Conservation (phyloP, 2,329 filamentous ascomycete genomes). For the Knufia petricola region DNA sequence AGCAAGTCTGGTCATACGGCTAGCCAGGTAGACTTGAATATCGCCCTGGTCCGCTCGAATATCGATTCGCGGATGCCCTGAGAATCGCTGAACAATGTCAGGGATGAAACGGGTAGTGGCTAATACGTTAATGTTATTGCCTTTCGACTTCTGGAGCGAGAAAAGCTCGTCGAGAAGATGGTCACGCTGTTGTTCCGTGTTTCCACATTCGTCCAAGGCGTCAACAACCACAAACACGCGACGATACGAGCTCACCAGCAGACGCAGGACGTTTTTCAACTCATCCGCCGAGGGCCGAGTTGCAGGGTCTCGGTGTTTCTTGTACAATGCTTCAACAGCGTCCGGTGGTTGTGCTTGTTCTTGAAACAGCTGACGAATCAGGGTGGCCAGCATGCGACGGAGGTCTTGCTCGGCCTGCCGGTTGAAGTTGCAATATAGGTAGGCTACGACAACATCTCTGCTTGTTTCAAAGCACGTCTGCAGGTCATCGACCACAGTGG, state of each 20-base stretch:
- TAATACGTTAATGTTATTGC: neutral
- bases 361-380: constrained; percentile 11
- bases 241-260: constrained; percentile 1
- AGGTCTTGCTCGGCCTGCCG: constrained; percentile 29
- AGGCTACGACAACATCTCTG: constrained; percentile 31
- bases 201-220: constrained; percentile 21
- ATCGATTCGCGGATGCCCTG: neutral
- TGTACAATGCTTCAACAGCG: constrained; percentile 8
- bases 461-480: constrained; percentile 12
- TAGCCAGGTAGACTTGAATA: neutral
- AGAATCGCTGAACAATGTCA: neutral
- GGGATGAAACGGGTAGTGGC: neutral
- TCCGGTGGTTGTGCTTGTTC: constrained; percentile 11
- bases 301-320: constrained; percentile 4
- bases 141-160: neutral
- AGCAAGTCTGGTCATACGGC: neutral
- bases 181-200: neutral
- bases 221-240: constrained; percentile 19
- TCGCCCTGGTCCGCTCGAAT: neutral
- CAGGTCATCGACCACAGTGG: constrained; percentile 14
- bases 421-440: constrained; percentile 39
- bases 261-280: constrained; percentile 9
- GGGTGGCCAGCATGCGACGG: constrained; percentile 7
- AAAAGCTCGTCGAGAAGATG: neutral
- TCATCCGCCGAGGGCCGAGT: constrained; percentile 10